phyloP scores from a whole-genome alignment of 2,329 filamentous ascomycete genomes.

The Huntiella moniliformis region DNA sequence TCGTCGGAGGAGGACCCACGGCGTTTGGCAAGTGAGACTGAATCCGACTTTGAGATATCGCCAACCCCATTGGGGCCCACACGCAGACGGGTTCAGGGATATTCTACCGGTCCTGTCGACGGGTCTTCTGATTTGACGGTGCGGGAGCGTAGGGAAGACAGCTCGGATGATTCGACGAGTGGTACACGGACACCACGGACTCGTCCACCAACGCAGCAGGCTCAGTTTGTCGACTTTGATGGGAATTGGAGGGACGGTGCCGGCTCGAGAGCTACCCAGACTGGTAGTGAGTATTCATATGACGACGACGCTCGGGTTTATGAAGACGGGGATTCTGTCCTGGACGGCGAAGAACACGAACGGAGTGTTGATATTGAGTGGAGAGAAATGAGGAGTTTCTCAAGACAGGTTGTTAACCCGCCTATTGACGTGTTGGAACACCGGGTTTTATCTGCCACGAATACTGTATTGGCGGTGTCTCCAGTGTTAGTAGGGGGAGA shows the following conservation, averaged over 20 bases:
- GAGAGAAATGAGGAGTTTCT: conserved; percentile 2
- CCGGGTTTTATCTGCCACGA: conserved; percentile 3
- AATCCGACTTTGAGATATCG: no score
- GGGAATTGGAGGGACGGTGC: conserved; percentile 4
- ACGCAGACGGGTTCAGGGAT: neutral
- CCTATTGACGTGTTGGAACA: neutral
- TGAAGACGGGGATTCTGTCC: conserved; percentile 1
- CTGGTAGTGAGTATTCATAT: neutral
- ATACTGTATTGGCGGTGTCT: conserved; percentile 1
- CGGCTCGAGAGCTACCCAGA: neutral
- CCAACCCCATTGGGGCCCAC: neutral
- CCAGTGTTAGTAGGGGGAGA: conserved; percentile 6
- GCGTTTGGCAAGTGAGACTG: conserved; percentile 1
- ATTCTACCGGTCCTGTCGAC: no score
- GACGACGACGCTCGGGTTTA: conserved; percentile 1
- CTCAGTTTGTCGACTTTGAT: conserved; percentile 6
- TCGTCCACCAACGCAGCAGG: neutral
- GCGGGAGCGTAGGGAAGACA: neutral
- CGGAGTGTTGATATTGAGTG: conserved; percentile 6
- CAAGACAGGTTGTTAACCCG: neutral
- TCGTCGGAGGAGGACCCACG: conserved; percentile 9
- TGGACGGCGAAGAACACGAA: conserved; percentile 3
- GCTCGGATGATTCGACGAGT: conserved; percentile 3
- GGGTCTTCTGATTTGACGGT: conserved; percentile 2
- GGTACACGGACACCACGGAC: conserved; percentile 8